Conservation (phyloP, 2,329 filamentous ascomycete species). For the Fusarium acutatum region DNA sequence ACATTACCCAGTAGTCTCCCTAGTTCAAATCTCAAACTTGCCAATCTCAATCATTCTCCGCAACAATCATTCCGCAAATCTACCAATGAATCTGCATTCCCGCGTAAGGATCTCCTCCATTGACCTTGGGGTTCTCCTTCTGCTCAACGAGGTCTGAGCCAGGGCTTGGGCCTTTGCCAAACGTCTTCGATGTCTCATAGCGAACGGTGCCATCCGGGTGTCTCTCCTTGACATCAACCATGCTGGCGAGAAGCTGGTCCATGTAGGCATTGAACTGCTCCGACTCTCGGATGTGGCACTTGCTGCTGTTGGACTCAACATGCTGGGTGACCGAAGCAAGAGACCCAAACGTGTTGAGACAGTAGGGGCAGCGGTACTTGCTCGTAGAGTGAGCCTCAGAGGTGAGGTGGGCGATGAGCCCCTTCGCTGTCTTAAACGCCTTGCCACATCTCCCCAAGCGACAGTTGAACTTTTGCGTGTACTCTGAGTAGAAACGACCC, state of each 20-base stretch:
- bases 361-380: conserved; percentile 55
- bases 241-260: conserved; percentile 46
- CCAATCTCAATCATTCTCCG: background rate
- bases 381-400: conserved; percentile 51
- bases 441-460: conserved; percentile 62
- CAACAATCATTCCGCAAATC: background rate
- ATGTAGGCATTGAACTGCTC: conserved; percentile 47
- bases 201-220: conserved; percentile 42
- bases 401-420: conserved; percentile 54
- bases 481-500: conserved; percentile 54
- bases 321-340: conserved; percentile 57
- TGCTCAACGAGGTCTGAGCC: background rate
- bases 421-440: conserved; percentile 46
- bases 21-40: background rate
- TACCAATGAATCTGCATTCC: conserved; percentile 18
- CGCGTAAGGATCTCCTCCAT: background rate
- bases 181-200: conserved; percentile 37
- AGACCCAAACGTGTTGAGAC: conserved; percentile 52
- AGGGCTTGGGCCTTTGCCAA: background rate
- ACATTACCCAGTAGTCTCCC: background rate
- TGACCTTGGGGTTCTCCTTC: background rate
- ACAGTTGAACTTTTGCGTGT: conserved; percentile 60
- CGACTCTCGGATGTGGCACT: conserved; percentile 55
- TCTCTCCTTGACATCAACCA: conserved; percentile 39
- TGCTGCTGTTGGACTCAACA: conserved; percentile 53